Conservation (phyloP, 805 yeast species). For the Kuraishia floccosa region DNA sequence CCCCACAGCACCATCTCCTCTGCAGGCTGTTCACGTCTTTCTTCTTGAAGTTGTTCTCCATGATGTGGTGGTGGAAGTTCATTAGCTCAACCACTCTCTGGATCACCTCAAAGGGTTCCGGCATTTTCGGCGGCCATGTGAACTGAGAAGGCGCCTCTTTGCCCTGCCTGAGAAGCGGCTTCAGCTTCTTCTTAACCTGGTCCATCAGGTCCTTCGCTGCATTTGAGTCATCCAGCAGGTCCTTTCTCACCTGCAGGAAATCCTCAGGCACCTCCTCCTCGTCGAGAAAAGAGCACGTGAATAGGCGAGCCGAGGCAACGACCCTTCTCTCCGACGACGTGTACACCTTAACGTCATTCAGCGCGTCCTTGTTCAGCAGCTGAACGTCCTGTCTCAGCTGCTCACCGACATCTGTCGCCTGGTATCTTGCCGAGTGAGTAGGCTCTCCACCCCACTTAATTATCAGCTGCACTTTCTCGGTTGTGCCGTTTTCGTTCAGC, state of each 20-base stretch:
- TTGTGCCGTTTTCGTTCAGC: constrained; percentile 48
- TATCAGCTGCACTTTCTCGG: constrained; percentile 92
- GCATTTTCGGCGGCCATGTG: constrained; percentile 98
- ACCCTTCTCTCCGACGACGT: constrained; percentile 95
- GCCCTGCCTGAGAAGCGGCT: constrained; percentile 90
- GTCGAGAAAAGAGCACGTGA: constrained; percentile 65
- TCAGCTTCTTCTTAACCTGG: constrained; percentile 90
- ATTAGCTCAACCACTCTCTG: constrained; percentile 90
- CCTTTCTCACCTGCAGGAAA: constrained; percentile 75
- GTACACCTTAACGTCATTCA: constrained; percentile 76
- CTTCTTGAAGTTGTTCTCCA: constrained; percentile 68
- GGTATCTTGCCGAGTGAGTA: constrained; percentile 92
- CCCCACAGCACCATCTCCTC: constrained; percentile 90
- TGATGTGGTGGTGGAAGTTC: constrained; percentile 78
- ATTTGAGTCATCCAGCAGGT: constrained; percentile 87
- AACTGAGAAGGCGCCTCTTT: constrained; percentile 95
- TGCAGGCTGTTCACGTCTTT: constrained; percentile 63
- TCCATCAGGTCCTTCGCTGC: constrained; percentile 99
- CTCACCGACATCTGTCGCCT: constrained; percentile 92
- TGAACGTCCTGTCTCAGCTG: constrained; percentile 88
- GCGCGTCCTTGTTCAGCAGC: constrained; percentile 71
- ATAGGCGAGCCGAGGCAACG: constrained; percentile 80
- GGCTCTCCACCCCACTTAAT: constrained; percentile 99
- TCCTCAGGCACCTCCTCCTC: constrained; percentile 65
- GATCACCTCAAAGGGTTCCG: constrained; percentile 91